phyloP scores from a whole-genome alignment of 208 protist species.

The Tritrichomonas musculus region DNA sequence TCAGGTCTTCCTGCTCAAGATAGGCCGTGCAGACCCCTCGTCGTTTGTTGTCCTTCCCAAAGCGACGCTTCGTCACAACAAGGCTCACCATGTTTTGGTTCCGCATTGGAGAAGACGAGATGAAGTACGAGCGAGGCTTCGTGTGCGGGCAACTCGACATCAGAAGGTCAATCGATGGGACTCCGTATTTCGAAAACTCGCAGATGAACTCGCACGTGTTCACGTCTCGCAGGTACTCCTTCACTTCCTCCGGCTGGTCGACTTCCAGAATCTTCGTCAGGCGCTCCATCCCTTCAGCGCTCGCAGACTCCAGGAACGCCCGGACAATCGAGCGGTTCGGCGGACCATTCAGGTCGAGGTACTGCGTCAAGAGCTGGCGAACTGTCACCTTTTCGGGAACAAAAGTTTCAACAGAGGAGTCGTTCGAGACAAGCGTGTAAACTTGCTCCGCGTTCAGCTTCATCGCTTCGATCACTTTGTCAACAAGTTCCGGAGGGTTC shows the following conservation, averaged over 20 bases:
- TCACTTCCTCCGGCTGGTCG: not conserved
- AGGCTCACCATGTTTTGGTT: not conserved
- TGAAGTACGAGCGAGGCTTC: not conserved
- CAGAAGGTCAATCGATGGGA: not conserved
- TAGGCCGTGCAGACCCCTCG: not conserved
- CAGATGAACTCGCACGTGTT: not conserved
- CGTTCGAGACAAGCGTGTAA: not conserved
- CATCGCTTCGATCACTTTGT: not conserved
- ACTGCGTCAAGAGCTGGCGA: not conserved
- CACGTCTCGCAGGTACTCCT: not conserved
- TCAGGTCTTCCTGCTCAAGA: not conserved
- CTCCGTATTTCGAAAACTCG: not conserved
- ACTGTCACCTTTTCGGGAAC: not conserved
- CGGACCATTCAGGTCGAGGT: not conserved
- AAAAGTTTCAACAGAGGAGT: not conserved
- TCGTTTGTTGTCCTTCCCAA: not conserved
- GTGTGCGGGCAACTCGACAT: not conserved
- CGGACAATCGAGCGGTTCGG: not conserved
- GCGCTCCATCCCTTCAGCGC: not conserved
- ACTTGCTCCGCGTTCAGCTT: not conserved
- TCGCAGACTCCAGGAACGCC: not conserved
- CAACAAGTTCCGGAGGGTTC: not conserved
- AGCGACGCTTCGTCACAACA: not conserved
- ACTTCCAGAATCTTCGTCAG: not conserved
- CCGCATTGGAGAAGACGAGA: not conserved